A percentile compares a stretch with the other conserved stretches of the same genome.
These are phyloP conservation scores for Artemisia argyi DNA, from an alignment of 129 eudicot genomes.

Conservation along the genomic window DNA sequence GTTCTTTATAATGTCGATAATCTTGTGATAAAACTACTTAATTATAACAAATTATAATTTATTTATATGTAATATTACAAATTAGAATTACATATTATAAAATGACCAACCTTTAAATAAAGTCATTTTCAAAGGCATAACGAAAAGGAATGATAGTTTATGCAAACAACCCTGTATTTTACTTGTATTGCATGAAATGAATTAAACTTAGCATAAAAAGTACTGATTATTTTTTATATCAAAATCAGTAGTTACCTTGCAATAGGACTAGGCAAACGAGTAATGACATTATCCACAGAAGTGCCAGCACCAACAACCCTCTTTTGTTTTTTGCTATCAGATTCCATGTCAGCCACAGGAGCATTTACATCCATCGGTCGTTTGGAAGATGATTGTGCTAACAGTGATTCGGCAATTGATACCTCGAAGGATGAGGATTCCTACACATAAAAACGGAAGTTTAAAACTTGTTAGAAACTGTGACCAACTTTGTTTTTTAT, in stretches of 20 bases:
- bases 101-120: neutral
- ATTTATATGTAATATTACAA: neutral
- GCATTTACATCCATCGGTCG: slow-evolving; percentile 2
- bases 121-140: neutral
- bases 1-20: too few relatives aligned
- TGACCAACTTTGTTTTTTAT: neutral
- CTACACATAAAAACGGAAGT: neutral
- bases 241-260: neutral
- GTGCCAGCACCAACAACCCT: neutral
- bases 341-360: neutral
- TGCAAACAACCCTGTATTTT: neutral
- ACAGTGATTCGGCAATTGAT: neutral
- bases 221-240: neutral
- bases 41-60: too few relatives aligned
- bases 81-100: neutral
- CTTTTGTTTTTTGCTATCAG: neutral
- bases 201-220: neutral
- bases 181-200: neutral
- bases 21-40: too few relatives aligned
- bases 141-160: neutral
- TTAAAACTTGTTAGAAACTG: neutral
- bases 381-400: neutral
- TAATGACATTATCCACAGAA: neutral
- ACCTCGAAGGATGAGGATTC: neutral
- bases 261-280: neutral